Percentiles rank a stretch among this genome's conserved stretches.
These are phyloP conservation scores for Lenwebbia sp. DNA, from an alignment of 345 rosid genomes.

Conservation along the genomic window DNA sequence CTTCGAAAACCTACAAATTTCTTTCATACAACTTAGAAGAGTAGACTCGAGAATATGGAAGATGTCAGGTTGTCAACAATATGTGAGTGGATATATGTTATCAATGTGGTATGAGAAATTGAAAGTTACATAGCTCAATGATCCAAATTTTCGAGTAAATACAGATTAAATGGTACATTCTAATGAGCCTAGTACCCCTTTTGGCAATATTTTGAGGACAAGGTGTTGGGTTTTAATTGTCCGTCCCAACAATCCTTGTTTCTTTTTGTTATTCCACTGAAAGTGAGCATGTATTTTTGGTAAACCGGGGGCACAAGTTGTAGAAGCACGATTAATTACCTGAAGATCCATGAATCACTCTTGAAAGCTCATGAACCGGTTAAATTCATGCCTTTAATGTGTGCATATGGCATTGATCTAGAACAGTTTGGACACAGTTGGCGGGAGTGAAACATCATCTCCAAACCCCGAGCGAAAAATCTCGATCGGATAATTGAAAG, in stretches of 20 bases:
- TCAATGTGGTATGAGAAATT: neutral
- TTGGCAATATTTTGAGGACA: neutral
- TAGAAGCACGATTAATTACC: neutral
- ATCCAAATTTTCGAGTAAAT: neutral
- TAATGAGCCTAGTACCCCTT: neutral
- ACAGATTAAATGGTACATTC: neutral
- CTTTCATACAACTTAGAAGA: neutral
- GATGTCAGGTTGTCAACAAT: neutral
- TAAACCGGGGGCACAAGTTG: neutral
- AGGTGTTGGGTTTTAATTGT: neutral
- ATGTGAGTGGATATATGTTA: neutral
- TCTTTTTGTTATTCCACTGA: neutral
- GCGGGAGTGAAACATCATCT: neutral
- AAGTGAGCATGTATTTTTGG: neutral
- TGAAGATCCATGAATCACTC: neutral
- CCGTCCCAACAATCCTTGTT: neutral
- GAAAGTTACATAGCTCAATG: neutral
- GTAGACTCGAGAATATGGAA: neutral
- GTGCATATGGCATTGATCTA: neutral
- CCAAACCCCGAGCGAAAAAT: neutral
- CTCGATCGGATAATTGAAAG: neutral
- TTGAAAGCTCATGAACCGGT: neutral
- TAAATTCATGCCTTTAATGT: neutral
- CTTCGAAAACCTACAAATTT: accelerated
- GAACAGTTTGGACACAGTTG: neutral